These are phyloP conservation scores for Actinidia polygama DNA, from an alignment of 179 eudicot genomes.

Conservation along the genomic window DNA sequence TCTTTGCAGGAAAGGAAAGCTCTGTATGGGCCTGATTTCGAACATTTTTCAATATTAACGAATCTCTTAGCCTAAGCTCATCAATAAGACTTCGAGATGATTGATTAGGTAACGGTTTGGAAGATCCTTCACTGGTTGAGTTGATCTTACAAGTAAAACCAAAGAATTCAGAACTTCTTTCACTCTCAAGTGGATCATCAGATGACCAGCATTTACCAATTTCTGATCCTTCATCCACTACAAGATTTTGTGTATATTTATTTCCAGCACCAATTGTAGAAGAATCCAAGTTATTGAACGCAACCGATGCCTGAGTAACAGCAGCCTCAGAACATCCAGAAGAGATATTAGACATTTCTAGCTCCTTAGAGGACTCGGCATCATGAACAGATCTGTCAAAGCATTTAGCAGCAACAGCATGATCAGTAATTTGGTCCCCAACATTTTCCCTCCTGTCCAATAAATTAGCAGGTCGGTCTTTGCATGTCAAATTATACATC, in stretches of 20 bases:
- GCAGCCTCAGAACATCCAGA: slow-evolving; percentile 66
- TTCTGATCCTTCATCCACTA: slow-evolving; percentile 61
- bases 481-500: slow-evolving; percentile 29
- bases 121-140: slow-evolving; percentile 36
- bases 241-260: slow-evolving; percentile 28
- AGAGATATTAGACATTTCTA: slow-evolving; percentile 47
- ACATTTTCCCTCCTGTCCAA: slow-evolving; percentile 29
- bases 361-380: slow-evolving; percentile 40
- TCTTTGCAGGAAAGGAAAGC: slow-evolving; percentile 23
- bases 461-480: slow-evolving; percentile 25
- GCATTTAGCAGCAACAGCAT: slow-evolving; percentile 30
- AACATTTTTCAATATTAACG: slow-evolving; percentile 32
- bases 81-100: slow-evolving; percentile 36
- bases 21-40: slow-evolving; percentile 30
- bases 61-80: slow-evolving; percentile 37
- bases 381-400: slow-evolving; percentile 30
- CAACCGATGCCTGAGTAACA: slow-evolving; percentile 54
- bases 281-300: slow-evolving; percentile 44
- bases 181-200: slow-evolving; percentile 52
- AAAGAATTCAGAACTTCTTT: slow-evolving; percentile 37
- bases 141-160: slow-evolving; percentile 30
- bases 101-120: slow-evolving; percentile 29
- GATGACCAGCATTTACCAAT: slow-evolving; percentile 54
- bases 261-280: slow-evolving; percentile 38
- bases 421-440: slow-evolving; percentile 29